These are phyloP conservation scores for Pyrenula aspistea DNA, from an alignment of 495 filamentous ascomycete species.

Conservation along the genomic window DNA sequence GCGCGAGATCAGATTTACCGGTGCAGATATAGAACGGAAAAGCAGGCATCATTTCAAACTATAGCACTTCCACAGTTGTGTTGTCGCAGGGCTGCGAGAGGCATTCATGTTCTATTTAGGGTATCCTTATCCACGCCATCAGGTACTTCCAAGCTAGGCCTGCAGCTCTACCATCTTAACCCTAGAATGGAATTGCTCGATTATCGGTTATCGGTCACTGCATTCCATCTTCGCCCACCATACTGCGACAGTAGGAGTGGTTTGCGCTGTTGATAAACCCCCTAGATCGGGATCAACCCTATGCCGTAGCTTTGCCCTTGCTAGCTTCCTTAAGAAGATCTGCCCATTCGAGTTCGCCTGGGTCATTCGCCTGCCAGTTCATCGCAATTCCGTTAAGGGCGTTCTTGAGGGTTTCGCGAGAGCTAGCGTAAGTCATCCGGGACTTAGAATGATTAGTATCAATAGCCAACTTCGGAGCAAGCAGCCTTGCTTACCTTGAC, in stretches of 20 bases:
- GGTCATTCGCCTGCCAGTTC: constrained; percentile 90
- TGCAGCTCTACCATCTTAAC: constrained; percentile 1
- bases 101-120: neutral
- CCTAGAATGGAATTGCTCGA: neutral
- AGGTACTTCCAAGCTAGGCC: neutral
- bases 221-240: no score
- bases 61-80: neutral
- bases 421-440: constrained; percentile 95
- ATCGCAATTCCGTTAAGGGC: constrained; percentile 64
- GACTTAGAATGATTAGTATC: constrained; percentile 29
- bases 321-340: constrained; percentile 65
- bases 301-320: constrained; percentile 47
- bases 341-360: constrained; percentile 78
- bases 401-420: constrained; percentile 84
- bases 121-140: neutral
- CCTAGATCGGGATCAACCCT: neutral
- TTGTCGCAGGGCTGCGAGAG: neutral
- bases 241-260: no score
- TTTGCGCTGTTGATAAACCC: no score
- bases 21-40: no score
- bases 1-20: neutral
- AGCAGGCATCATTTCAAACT: neutral
- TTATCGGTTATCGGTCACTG: no score
- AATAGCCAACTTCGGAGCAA: neutral
- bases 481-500: constrained; percentile 56